Evolutionary conservation across 345 rosid genomes (phyloP), one percentile per base, ranked within the genome.

Genomic region (Corchorus olitorius): DNA sequence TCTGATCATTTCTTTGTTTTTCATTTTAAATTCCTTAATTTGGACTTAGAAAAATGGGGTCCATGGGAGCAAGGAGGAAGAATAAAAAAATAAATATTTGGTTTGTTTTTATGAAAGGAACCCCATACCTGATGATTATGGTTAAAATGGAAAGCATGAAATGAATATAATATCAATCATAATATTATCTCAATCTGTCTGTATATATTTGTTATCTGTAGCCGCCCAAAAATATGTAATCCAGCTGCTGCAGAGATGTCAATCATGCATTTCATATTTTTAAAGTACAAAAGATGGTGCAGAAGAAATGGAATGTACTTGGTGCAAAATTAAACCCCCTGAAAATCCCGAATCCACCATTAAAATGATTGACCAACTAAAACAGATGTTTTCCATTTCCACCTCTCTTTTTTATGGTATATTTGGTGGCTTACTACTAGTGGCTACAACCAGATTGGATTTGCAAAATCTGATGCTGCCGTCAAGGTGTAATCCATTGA

Each of bases 41-140:
- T 72, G 45, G 8, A 8, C 53, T 11, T 65, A 19, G 13, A 73
- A 74, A 7, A 15, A 43, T 60, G 82, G 87, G 87, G 15, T 67
- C 78, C 83, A 46, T 0, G 0, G 82, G 85, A 39, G 15, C 70
- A 77, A 45, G 0, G 0, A 54, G 75, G 79, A 76, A 27, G 55
- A 55, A 15, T 12, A 27, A 27, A 1, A 45, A 45, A 6, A 45
- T 8, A 45, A 41, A 41, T 41, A 41, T 41, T 52, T 58, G 72
- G 81, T 41, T 65, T 79, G 64, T 74, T 65, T 65, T 75, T 65
- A 6, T 12, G 88, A 85, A 79, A 81, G 90, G 79, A 81, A 78
- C 86, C 85, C 84, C 86, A 54, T 73, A 85, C 81, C 84, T 59
- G 65, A 73, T 45, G 67, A 73, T 70, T 45, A 71, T 63, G 71